phyloP scores from a whole-genome alignment of 2,329 filamentous ascomycete genomes.

The Alternaria ethzedia region DNA sequence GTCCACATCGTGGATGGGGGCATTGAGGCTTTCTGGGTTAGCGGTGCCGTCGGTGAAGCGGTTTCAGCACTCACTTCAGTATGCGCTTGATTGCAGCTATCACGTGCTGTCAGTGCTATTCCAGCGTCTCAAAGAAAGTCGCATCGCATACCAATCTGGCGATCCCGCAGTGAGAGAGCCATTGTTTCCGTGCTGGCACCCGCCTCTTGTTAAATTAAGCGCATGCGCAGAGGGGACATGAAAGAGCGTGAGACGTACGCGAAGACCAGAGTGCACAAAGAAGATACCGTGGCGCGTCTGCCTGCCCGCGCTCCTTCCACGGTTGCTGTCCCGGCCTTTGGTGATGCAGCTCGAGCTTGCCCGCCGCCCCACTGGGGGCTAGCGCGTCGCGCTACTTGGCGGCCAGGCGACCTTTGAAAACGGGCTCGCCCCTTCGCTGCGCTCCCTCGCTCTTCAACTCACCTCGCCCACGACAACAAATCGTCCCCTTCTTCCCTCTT shows the following conservation, averaged over 20 bases:
- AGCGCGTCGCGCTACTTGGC: slow-evolving; percentile 30
- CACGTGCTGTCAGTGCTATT: slow-evolving; percentile 16
- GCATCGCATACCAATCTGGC: slow-evolving; percentile 61
- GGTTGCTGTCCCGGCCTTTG: slow-evolving; percentile 10
- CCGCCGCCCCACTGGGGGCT: slow-evolving; percentile 22
- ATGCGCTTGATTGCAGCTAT: slow-evolving; percentile 92
- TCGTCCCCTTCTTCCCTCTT: slow-evolving; percentile 37
- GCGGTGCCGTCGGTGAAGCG: background rate
- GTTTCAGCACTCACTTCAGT: slow-evolving; percentile 63
- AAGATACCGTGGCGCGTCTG: slow-evolving; percentile 30
- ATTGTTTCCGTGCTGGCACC: slow-evolving; percentile 35
- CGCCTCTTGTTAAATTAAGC: slow-evolving; percentile 32
- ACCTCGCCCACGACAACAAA: slow-evolving; percentile 24
- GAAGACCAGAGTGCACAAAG: slow-evolving; percentile 3
- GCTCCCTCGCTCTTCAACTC: slow-evolving; percentile 34
- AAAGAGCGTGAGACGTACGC: background rate
- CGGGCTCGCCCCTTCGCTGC: slow-evolving; percentile 28
- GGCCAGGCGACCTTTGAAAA: slow-evolving; percentile 25
- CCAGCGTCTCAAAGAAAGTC: background rate
- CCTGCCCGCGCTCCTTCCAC: slow-evolving; percentile 12
- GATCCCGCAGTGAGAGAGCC: slow-evolving; percentile 64
- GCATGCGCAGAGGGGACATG: slow-evolving; percentile 23
- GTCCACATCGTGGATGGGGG: slow-evolving; percentile 62
- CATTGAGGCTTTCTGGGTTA: slow-evolving; percentile 66
- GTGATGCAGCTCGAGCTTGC: slow-evolving; percentile 18